Evolutionary conservation across 306 rosid genomes (phyloP).

Genomic region (Aeschynomene evenia): DNA sequence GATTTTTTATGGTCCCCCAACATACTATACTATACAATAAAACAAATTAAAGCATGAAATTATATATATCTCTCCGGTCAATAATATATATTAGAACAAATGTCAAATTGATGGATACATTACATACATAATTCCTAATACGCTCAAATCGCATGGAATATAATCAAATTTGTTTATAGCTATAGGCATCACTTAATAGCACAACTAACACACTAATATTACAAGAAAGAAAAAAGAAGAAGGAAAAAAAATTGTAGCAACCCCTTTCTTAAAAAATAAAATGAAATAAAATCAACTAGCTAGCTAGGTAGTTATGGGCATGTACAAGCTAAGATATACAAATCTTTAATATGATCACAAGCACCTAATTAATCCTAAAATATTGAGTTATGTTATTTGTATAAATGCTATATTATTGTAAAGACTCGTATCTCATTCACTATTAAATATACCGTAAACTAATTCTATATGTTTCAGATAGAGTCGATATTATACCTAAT

Average conservation of each 20-base stretch:
- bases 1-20: constrained; percentile 40
- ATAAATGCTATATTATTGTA: too few relatives aligned
- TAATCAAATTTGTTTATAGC: neutral
- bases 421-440: too few relatives aligned
- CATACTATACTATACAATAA: neutral
- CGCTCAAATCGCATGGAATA: neutral
- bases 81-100: neutral
- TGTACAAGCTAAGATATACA: constrained; percentile 42
- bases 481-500: too few relatives aligned
- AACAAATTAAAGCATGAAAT: constrained; percentile 8
- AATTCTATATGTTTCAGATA: too few relatives aligned
- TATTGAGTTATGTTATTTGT: too few relatives aligned
- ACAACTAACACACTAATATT: neutral
- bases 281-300: constrained; percentile 29
- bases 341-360: constrained; percentile 25
- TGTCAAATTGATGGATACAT: constrained; percentile 31
- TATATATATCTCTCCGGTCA: neutral
- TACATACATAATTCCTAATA: constrained; percentile 13
- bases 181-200: constrained; percentile 3
- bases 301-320: constrained; percentile 27
- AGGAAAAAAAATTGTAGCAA: neutral
- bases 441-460: too few relatives aligned
- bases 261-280: constrained; percentile 2
- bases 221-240: neutral
- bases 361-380: constrained; percentile 29